A percentile compares a stretch with the other conserved stretches of the same genome.
Evolutionary conservation across 2,329 filamentous ascomycete species (phyloP).

Genomic region (Gliomastix tumulicola): DNA sequence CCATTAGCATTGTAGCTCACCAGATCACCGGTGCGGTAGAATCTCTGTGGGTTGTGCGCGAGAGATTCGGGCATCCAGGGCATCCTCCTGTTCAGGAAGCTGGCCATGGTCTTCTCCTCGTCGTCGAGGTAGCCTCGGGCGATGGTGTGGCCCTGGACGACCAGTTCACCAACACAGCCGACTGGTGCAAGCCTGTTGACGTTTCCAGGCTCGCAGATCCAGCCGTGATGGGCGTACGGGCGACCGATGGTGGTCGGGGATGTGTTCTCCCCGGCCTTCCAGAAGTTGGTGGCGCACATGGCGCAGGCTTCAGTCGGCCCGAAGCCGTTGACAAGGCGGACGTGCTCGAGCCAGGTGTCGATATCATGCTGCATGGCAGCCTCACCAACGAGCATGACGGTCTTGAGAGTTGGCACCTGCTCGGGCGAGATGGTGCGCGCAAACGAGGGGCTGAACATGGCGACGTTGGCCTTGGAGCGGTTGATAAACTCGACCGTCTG

Average conservation of each 20-base stretch:
- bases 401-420: conserved; percentile 6
- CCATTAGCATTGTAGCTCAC: conserved; percentile 8
- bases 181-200: conserved; percentile 8
- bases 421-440: conserved; percentile 7
- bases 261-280: not conserved
- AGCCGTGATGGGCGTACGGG: conserved; percentile 6
- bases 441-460: conserved; percentile 9
- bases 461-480: not conserved
- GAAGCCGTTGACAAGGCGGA: conserved; percentile 9
- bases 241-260: conserved; percentile 5
- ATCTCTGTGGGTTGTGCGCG: conserved; percentile 13
- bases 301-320: conserved; percentile 10
- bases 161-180: conserved; percentile 11
- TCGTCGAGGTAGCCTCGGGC: conserved; percentile 40
- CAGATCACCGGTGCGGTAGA: conserved; percentile 12
- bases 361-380: conserved; percentile 3
- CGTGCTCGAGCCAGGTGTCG: conserved; percentile 8
- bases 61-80: conserved; percentile 15
- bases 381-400: conserved; percentile 8
- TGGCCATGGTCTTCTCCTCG: conserved; percentile 14
- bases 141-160: conserved; percentile 22
- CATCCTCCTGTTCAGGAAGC: conserved; percentile 11
- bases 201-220: conserved; percentile 10
- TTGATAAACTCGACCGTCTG: conserved; percentile 2
- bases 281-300: conserved; percentile 2